Percentiles rank a stretch among this genome's conserved stretches.
phyloP scores from a whole-genome alignment of 108 stramenopile species.

The Cyclotella atomus region DNA sequence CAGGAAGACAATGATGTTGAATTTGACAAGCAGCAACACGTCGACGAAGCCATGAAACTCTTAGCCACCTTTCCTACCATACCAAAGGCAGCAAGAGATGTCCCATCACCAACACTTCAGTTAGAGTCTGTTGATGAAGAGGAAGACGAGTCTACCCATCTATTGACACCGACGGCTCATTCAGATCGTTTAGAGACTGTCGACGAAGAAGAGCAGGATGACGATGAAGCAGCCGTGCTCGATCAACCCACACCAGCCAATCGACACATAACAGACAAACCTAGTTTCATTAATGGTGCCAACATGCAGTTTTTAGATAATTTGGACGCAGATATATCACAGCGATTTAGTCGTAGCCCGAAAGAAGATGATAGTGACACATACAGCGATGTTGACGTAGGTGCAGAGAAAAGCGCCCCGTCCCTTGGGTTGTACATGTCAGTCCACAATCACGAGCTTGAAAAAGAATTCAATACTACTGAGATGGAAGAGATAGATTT shows the following conservation, averaged over 20 bases:
- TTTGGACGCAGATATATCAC: neutral
- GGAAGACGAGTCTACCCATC: neutral
- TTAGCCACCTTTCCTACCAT: neutral
- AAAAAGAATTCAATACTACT: conserved; percentile 32
- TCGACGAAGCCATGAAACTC: too few species aligned
- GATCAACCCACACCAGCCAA: neutral
- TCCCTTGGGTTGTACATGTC: conserved; percentile 22
- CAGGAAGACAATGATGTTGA: conserved; percentile 8
- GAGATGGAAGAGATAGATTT: conserved; percentile 33
- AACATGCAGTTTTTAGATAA: too few species aligned
- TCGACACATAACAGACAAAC: too few species aligned
- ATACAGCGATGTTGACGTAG: conserved; percentile 21
- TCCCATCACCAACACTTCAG: neutral
- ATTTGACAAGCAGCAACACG: neutral
- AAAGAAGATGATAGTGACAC: conserved; percentile 30
- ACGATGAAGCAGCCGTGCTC: neutral
- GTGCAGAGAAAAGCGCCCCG: neutral
- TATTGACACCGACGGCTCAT: neutral
- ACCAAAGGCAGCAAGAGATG: neutral
- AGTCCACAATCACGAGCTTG: conserved; percentile 21
- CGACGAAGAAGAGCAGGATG: neutral
- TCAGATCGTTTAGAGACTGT: neutral
- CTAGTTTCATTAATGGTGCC: too few species aligned
- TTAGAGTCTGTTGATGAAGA: neutral
- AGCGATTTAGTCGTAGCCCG: neutral